Evolutionary conservation across 345 rosid species (phyloP).

Genomic region (Cardiospermum halicacabum): DNA sequence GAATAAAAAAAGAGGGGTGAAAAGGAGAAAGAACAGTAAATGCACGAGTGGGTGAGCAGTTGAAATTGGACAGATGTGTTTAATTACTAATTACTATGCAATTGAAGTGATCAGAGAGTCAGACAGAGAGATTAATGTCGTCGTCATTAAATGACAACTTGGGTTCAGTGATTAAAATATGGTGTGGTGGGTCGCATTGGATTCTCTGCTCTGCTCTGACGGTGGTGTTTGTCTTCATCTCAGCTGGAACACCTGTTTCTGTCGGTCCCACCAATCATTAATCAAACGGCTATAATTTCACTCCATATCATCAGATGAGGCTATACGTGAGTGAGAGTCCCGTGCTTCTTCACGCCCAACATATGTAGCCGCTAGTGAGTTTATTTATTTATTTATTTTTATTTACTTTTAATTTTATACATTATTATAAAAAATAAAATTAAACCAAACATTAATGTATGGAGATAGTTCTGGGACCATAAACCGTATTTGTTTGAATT

Average conservation of each 20-base stretch:
- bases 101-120: not conserved
- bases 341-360: not conserved
- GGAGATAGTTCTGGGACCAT: too few species aligned
- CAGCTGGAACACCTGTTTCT: conserved; percentile 2
- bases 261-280: conserved; percentile 8
- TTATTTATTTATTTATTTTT: too few species aligned
- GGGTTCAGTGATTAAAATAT: not conserved
- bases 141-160: not conserved
- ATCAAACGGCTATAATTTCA: too few species aligned
- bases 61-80: not conserved
- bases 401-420: too few species aligned
- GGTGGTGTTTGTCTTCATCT: conserved; percentile 6
- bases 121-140: not conserved
- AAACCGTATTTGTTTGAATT: too few species aligned
- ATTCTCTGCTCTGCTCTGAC: conserved; percentile 10
- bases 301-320: too few species aligned
- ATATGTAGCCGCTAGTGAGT: not conserved
- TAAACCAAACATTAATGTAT: too few species aligned
- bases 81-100: not conserved
- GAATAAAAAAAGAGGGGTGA: not conserved
- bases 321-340: conserved; percentile 10
- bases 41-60: conserved; percentile 13
- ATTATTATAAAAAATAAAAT: too few species aligned
- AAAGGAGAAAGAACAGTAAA: not conserved
- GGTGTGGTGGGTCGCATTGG: conserved; percentile 6